Evolutionary conservation across 1,139 yeast species (phyloP), one percentile per base, ranked within the genome.

Genomic region (Suhomyces atakaporum): DNA sequence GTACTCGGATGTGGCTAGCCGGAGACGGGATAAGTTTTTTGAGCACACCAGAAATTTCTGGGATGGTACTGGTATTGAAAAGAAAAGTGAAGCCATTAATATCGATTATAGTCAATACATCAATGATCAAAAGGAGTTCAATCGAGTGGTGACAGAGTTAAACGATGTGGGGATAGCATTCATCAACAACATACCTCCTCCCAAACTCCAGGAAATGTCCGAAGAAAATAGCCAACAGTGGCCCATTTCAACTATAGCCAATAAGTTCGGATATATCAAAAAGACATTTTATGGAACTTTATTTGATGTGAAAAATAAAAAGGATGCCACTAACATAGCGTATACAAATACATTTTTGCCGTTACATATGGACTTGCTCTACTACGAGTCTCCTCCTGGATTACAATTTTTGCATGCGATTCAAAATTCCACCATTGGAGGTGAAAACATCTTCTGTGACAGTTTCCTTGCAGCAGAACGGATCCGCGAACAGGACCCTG

Each of bases 321-420:
- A 77, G 8, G 60, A 73, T 19, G 85, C 92, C n/a, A 78, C 74
- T 38, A 84, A 86, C 47, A 81, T 85, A 33, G 94, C 94, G 2
- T 79, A 84, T 51, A 83, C 94, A 3, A 69, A 73, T 33, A 73
- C 73, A 2, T 79, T 78, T 45, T 67, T 86, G 36, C 92, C 92
- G 3, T 66, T 86, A 39, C 95, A 86, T 51, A 85, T 84, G 87
- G 95, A 86, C 49, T 67, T 86, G 27, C 69, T 82, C 34, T 86
- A 85, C 60, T 81, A 84, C 53, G 92, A 86, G 56, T 80, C 89
- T 7, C 94, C 94, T 2, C 95, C 95, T 0, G 95, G 95, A 0
- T 65, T 85, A 25, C 94, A 86, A 53, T 58, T 84, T 24, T 66
- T 86, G 30, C 94, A 85, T 50, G 73, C 79, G 35, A 74, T 85